Conservation (phyloP, 805 yeast genomes). For the Ogataea nitratoaversa region DNA sequence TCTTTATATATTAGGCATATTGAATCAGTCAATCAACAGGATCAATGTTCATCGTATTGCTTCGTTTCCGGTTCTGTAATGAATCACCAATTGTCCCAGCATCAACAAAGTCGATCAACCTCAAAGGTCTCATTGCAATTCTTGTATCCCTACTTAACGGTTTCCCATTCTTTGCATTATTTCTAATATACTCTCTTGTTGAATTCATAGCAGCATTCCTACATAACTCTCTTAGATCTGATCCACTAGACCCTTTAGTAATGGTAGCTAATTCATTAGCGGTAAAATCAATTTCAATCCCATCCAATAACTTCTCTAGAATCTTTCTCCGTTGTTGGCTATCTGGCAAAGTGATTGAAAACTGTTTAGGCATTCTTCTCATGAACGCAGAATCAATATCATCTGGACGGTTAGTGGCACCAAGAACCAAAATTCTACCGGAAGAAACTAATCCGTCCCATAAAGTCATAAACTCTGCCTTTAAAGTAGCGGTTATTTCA, state of each 20-base stretch:
- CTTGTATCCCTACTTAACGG: slow-evolving; percentile 30
- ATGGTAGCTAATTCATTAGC: slow-evolving; percentile 52
- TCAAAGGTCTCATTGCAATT: slow-evolving; percentile 56
- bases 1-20: background rate
- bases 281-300: slow-evolving; percentile 66
- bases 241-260: slow-evolving; percentile 81
- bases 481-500: slow-evolving; percentile 90
- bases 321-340: slow-evolving; percentile 65
- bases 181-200: slow-evolving; percentile 73
- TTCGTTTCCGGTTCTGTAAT: slow-evolving; percentile 13
- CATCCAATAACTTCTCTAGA: slow-evolving; percentile 61
- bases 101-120: slow-evolving; percentile 57
- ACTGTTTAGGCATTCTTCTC: slow-evolving; percentile 89
- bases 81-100: slow-evolving; percentile 30
- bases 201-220: slow-evolving; percentile 91
- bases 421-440: slow-evolving; percentile 84
- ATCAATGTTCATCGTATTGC: slow-evolving; percentile 14
- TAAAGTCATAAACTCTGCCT: slow-evolving; percentile 95
- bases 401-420: slow-evolving; percentile 89
- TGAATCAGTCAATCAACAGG: slow-evolving; percentile 16
- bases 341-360: slow-evolving; percentile 72
- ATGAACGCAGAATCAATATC: slow-evolving; percentile 92
- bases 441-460: slow-evolving; percentile 86
- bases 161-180: slow-evolving; percentile 45
- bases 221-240: slow-evolving; percentile 86